phyloP scores from a whole-genome alignment of 129 eudicot genomes.

The Tagetes erecta region DNA sequence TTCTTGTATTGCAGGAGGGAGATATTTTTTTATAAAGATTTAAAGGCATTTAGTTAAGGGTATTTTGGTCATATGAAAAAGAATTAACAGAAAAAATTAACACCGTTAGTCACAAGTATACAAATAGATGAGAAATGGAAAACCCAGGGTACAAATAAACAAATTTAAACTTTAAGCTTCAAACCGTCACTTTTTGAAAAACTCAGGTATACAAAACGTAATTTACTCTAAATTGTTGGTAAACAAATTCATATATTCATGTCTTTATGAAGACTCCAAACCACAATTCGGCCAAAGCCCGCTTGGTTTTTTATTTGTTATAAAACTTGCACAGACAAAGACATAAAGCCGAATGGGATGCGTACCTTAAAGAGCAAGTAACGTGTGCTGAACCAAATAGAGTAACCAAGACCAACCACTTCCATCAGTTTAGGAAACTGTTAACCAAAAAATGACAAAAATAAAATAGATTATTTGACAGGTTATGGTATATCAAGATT shows the following conservation, averaged over 20 bases:
- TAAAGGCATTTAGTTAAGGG: no score
- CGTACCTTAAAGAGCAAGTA: conserved; percentile 79
- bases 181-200: no score
- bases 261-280: not conserved
- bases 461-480: conserved; percentile 4
- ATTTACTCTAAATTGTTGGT: no score
- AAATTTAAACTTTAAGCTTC: no score
- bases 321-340: not conserved
- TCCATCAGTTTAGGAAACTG: conserved; percentile 88
- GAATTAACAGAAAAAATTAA: no score
- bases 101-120: no score
- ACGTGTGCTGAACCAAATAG: conserved; percentile 81
- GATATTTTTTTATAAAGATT: no score
- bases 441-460: not conserved
- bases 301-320: not conserved
- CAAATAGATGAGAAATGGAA: no score
- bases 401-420: conserved; percentile 80
- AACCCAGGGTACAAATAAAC: no score
- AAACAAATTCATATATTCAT: conserved; percentile 1
- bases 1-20: no score
- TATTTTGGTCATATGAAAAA: no score
- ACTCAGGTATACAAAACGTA: no score
- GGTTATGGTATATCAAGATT: conserved; percentile 4
- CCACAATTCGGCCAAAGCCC: not conserved
- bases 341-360: not conserved